Base-by-base conservation (phyloP, 208 protist genomes). In the Leishmania amazonensis region DNA sequence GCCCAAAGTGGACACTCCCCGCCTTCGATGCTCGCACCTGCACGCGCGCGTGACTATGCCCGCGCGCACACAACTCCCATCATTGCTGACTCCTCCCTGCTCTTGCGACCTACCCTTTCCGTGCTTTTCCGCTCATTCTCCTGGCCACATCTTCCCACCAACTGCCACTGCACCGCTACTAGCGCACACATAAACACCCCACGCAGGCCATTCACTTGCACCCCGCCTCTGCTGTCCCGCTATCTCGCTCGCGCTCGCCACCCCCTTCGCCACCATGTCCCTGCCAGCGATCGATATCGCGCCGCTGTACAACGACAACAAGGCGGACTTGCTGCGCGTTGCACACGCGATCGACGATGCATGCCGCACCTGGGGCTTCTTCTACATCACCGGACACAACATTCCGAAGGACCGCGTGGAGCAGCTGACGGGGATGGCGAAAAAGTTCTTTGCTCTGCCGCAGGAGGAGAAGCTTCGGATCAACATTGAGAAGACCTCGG, bases 361-460 rank as follows among this genome's bases (percentile, higher is more conserved):
- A 11, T 97, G 92, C 81, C 89, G 89, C 78, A 90, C 76, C 2
- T 95, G 86, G 90, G 94, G 94, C 64, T 97, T 97, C 83, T 96
- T 97, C 83, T 96, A 96, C 88, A 91, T 97, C 75, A 85, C 85
- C 58, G 89, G 90, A 42, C 89, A 97, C 84, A 58, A 85, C 68
- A 93, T 97, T 68, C 83, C 87, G 57, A 79, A 78, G 75, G 78
- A 75, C 17, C 88, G 90, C 31, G 81, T 88, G 1, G 60, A 88
- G 45, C 68, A 87, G 77, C 83, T 97, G 72, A 88, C 80, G n/a
- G 62, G 75, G 81, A 89, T 91, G 87, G 87, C 89, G 7, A 80
- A 86, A 60, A 51, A 40, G 45, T 90, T 97, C 81, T 97, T 97
- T 75, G 75, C 81, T 1, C 81, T 90, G 8, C 90, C 92, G 11